Evolutionary conservation across 225 moss, liverwort and hornwort genomes (phyloP), one percentile per base, ranked within the genome.

Genomic region (Marchantia paleacea): DNA sequence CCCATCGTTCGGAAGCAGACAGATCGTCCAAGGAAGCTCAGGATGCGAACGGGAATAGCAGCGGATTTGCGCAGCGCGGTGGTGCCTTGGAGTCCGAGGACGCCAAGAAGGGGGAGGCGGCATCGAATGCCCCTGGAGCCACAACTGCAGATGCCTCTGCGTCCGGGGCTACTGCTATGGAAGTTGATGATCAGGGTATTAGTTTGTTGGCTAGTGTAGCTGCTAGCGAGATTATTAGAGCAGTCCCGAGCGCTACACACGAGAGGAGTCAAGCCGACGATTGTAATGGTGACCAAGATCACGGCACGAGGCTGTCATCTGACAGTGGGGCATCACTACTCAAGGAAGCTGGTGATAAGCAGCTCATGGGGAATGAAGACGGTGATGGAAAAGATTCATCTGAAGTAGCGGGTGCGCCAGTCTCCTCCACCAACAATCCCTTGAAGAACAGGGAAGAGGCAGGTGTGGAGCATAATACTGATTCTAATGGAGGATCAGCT

Each of bases 201-300:
- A 90, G 95, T 83, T 82, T 99, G 81, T 80, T 95, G 77, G 97
- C 97, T 24, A 95, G 90, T 48, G 93, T 95, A 52, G 95, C 95
- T 82, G 97, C 93, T 25, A 92, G 89, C 78, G 94, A 97, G 63
- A 85, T 88, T 4, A 80, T 76, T 64, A 84, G 85, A 54, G 76
- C 75, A 49, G 78, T 70, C 0, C 69, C 64, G 6, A 84, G 79
- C 53, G 8, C 64, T 16, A 6, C 39, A 2, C 39, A 2, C 39
- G 84, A 82, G 48, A 80, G 84, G 87, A 89, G 52, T 83, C 84
- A 80, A 76, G 62, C 75, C 72, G 89, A 80, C 86, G 86, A 50
- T 75, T 22, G 10, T 0, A 81, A 69, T 80, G 64, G 53, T 0
- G 86, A 88, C 7, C 81, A 61, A 26, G 86, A 82, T 20, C 76